A percentile compares a stretch with the other conserved stretches of the same genome.
phyloP scores from a whole-genome alignment of 1,284 basidiomycete species.

The Ceratobasidium sp. region DNA sequence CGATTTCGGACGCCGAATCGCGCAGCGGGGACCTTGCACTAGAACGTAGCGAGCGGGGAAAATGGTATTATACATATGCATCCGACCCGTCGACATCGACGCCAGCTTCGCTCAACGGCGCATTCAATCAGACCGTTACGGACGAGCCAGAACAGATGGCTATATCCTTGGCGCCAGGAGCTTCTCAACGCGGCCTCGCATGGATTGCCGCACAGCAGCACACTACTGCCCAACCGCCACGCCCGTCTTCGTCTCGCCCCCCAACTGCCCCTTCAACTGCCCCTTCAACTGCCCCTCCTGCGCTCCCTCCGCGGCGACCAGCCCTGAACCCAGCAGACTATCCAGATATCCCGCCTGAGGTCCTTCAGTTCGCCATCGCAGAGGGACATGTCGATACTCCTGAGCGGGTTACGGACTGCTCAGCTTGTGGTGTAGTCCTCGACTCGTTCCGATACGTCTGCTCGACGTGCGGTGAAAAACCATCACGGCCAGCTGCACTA shows the following conservation, averaged over 20 bases:
- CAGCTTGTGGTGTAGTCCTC: constrained; percentile 77
- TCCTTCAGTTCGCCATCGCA: constrained; percentile 64
- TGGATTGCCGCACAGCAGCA: constrained; percentile 51
- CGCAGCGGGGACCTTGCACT: constrained; percentile 69
- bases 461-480: constrained; percentile 83
- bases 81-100: constrained; percentile 53
- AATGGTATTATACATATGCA: constrained; percentile 80
- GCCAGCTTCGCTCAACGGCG: constrained; percentile 40
- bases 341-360: constrained; percentile 65
- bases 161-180: constrained; percentile 64
- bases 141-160: constrained; percentile 57
- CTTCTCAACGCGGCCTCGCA: constrained; percentile 62
- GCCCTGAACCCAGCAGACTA: constrained; percentile 48
- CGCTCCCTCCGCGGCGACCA: constrained; percentile 51
- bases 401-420: constrained; percentile 80
- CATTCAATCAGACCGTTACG: constrained; percentile 28
- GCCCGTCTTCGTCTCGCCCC: constrained; percentile 42
- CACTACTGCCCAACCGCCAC: constrained; percentile 36
- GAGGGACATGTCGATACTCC: constrained; percentile 62
- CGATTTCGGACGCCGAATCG: constrained; percentile 59
- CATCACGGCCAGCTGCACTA: constrained; percentile 26
- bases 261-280: constrained; percentile 46
- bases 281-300: constrained; percentile 50
- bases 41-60: constrained; percentile 73
- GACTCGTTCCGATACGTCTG: constrained; percentile 89